A percentile compares a stretch with the other conserved stretches of the same genome.
Conservation (phyloP, 2,329 filamentous ascomycete species). For the Fusarium caatingaense region DNA sequence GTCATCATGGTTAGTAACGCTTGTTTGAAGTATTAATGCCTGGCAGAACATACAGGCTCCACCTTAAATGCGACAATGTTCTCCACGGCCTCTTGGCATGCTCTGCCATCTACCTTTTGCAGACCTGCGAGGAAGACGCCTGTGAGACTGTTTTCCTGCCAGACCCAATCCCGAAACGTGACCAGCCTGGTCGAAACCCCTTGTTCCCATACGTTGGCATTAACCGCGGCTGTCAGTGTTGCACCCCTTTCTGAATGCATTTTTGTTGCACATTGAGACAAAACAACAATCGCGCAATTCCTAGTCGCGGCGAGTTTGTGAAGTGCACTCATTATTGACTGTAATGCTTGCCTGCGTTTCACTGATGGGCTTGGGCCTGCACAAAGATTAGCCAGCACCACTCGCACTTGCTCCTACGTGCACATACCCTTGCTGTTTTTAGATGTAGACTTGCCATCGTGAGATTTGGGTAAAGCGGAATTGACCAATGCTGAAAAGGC, state of each 20-base stretch:
- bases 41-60: slow-evolving; percentile 53
- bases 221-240: slow-evolving; percentile 79
- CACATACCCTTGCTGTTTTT: slow-evolving; percentile 56
- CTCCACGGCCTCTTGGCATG: slow-evolving; percentile 54
- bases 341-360: slow-evolving; percentile 64
- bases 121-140: slow-evolving; percentile 71
- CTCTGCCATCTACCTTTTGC: slow-evolving; percentile 71
- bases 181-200: slow-evolving; percentile 79
- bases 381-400: slow-evolving; percentile 20
- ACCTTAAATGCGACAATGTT: slow-evolving; percentile 63
- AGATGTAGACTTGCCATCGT: slow-evolving; percentile 52
- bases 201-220: slow-evolving; percentile 82
- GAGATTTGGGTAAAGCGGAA: slow-evolving; percentile 76
- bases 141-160: slow-evolving; percentile 58
- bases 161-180: slow-evolving; percentile 82
- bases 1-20: slow-evolving; percentile 39
- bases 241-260: slow-evolving; percentile 75
- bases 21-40: slow-evolving; percentile 24
- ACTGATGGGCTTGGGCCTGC: slow-evolving; percentile 53
- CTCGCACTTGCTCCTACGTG: slow-evolving; percentile 15
- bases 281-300: slow-evolving; percentile 78
- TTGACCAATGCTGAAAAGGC: slow-evolving; percentile 81
- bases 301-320: slow-evolving; percentile 79
- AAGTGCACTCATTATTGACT: slow-evolving; percentile 75
- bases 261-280: slow-evolving; percentile 85